Conservation (phyloP, 306 rosid genomes). For the Boehmeria nivea region DNA sequence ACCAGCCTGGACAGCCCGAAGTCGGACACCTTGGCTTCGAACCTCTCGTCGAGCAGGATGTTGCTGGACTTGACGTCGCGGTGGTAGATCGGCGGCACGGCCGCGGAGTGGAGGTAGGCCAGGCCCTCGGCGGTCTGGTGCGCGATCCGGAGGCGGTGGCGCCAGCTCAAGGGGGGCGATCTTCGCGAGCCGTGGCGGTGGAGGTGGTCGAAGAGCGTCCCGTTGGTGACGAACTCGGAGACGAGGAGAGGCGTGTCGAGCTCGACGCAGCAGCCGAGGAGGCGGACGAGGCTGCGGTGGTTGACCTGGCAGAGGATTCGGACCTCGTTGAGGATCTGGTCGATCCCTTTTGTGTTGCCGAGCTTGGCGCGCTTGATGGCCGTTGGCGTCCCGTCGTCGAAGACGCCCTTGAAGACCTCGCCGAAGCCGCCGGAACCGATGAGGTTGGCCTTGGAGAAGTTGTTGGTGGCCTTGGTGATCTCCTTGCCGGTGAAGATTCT, state of each 20-base stretch:
- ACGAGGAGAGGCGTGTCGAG: conserved; percentile 37
- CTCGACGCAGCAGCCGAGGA: conserved; percentile 46
- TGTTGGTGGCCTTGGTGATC: conserved; percentile 43
- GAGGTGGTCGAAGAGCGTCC: conserved; percentile 48
- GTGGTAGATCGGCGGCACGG: conserved; percentile 50
- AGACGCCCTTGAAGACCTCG: conserved; percentile 42
- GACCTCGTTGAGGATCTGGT: conserved; percentile 51
- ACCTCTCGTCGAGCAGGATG: conserved; percentile 37
- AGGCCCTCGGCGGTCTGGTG: conserved; percentile 47
- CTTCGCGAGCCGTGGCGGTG: conserved; percentile 10
- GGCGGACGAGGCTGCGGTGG: conserved; percentile 51
- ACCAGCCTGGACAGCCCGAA: conserved; percentile 50
- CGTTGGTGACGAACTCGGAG: conserved; percentile 39
- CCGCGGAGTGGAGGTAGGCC: conserved; percentile 42
- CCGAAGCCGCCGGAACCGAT: conserved; percentile 45
- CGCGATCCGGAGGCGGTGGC: conserved; percentile 39
- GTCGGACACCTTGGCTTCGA: conserved; percentile 50
- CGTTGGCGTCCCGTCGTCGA: conserved; percentile 30
- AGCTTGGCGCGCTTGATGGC: conserved; percentile 49
- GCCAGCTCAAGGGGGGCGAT: conserved; percentile 30
- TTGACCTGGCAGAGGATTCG: conserved; percentile 51
- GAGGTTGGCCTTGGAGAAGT: conserved; percentile 40
- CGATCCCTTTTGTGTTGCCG: conserved; percentile 41
- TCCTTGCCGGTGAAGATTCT: conserved; percentile 44
- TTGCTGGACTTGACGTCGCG: conserved; percentile 54